phyloP scores from a whole-genome alignment of 306 rosid species.

The Hippophae rhamnoides region DNA sequence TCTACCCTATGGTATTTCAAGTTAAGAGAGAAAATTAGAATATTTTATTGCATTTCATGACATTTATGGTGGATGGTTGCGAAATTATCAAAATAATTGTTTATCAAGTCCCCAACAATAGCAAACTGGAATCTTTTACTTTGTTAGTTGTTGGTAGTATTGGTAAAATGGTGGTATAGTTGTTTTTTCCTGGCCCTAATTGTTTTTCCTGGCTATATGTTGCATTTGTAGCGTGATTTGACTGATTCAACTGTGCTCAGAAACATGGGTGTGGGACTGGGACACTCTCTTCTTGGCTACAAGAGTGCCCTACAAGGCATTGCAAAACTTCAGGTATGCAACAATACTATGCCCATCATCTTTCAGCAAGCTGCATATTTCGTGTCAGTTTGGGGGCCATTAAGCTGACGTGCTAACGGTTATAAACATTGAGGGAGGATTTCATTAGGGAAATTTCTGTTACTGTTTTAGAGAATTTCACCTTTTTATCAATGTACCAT shows the following conservation, averaged over 20 bases:
- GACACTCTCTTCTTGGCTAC: conserved; percentile 88
- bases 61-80: background rate
- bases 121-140: background rate
- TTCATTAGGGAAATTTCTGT: too few species aligned
- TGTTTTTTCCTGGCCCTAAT: background rate
- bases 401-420: too few species aligned
- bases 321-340: conserved; percentile 67
- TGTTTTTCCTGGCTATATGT: background rate
- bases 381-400: too few species aligned
- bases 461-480: too few species aligned
- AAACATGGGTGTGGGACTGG: conserved; percentile 82
- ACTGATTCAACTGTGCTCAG: conserved; percentile 94
- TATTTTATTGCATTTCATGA: background rate
- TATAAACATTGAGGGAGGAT: too few species aligned
- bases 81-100: background rate
- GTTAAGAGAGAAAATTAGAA: too few species aligned
- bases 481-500: too few species aligned
- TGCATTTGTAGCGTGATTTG: conserved; percentile 54
- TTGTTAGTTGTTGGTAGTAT: background rate
- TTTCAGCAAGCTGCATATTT: too few species aligned
- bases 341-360: background rate
- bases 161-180: background rate
- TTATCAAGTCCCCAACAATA: background rate
- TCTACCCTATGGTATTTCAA: background rate
- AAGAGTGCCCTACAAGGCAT: conserved; percentile 79